A percentile compares a stretch with the other conserved stretches of the same genome.
These are phyloP conservation scores for Triangularia verruculosa DNA, from an alignment of 2,329 filamentous ascomycete species.

Conservation along the genomic window DNA sequence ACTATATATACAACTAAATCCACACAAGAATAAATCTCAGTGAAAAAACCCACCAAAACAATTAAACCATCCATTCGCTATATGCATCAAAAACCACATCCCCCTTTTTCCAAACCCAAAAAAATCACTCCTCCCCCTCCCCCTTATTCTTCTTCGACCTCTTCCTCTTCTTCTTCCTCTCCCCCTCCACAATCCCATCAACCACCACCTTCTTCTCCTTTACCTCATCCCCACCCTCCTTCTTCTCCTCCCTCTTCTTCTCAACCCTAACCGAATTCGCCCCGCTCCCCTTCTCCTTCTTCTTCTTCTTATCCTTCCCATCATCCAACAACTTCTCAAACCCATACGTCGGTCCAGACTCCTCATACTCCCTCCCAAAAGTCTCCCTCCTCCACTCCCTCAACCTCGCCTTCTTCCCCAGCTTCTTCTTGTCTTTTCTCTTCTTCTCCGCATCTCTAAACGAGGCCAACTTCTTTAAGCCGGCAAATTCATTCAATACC, in stretches of 20 bases:
- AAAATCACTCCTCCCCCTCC: constrained; percentile 27
- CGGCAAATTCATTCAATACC: constrained; percentile 84
- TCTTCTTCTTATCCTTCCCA: constrained; percentile 33
- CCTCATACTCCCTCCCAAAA: constrained; percentile 58
- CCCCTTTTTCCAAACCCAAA: neutral
- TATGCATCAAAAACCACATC: neutral
- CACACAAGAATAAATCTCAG: neutral
- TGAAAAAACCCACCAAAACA: neutral
- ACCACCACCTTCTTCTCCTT: constrained; percentile 6
- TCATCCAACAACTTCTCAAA: constrained; percentile 42
- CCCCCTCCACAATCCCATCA: constrained; percentile 26
- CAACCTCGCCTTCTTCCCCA: constrained; percentile 89
- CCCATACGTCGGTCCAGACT: constrained; percentile 56
- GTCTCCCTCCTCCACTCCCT: constrained; percentile 75
- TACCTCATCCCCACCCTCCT: constrained; percentile 25
- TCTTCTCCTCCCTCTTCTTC: constrained; percentile 30
- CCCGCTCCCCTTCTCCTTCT: constrained; percentile 29
- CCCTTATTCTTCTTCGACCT: constrained; percentile 36
- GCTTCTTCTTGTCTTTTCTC: constrained; percentile 77
- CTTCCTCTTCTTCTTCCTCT: constrained; percentile 33
- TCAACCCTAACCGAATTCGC: constrained; percentile 15
- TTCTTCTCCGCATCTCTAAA: constrained; percentile 91
- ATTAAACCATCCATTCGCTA: neutral
- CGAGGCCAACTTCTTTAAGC: constrained; percentile 89
- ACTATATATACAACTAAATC: neutral